Percentiles rank a stretch among this genome's conserved stretches.
phyloP scores from a whole-genome alignment of 2,329 filamentous ascomycete species.

The Sclerotinia sclerotiorum region DNA sequence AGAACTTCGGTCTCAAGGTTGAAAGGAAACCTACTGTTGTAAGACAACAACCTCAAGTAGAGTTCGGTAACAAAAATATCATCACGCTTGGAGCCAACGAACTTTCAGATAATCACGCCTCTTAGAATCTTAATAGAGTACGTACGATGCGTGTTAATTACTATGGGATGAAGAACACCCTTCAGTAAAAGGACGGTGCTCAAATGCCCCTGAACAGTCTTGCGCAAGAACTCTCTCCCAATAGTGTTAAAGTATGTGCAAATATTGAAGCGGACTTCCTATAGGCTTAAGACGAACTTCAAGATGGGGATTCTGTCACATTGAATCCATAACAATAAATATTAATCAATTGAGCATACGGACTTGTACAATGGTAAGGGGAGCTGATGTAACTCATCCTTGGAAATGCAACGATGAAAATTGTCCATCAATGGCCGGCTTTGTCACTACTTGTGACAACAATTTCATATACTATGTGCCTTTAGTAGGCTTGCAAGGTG shows the following conservation, averaged over 20 bases:
- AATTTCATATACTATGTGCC: constrained; percentile 73
- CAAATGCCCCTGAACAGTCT: background rate
- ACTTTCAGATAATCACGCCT: no score
- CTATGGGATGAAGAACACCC: background rate
- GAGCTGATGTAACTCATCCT: constrained; percentile 84
- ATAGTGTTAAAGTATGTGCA: no score
- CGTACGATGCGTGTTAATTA: constrained; percentile 23
- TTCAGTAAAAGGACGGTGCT: no score
- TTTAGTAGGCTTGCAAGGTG: constrained; percentile 66
- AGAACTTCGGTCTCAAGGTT: no score
- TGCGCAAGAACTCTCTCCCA: background rate
- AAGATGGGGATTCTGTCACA: constrained; percentile 73
- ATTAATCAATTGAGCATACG: constrained; percentile 50
- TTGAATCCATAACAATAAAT: constrained; percentile 43
- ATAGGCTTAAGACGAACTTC: constrained; percentile 72
- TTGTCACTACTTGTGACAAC: constrained; percentile 67
- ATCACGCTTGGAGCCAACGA: no score
- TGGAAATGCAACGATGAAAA: constrained; percentile 56
- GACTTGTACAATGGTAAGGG: constrained; percentile 76
- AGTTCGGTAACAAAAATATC: no score
- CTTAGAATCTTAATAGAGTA: background rate
- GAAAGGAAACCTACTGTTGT: no score
- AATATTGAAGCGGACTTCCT: background rate
- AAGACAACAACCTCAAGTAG: no score
- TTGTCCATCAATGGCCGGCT: constrained; percentile 72